Percentiles rank a stretch among this genome's conserved stretches.
Evolutionary conservation across 2,329 filamentous ascomycete species (phyloP).

Genomic region (Pestalotiopsis sp.): DNA sequence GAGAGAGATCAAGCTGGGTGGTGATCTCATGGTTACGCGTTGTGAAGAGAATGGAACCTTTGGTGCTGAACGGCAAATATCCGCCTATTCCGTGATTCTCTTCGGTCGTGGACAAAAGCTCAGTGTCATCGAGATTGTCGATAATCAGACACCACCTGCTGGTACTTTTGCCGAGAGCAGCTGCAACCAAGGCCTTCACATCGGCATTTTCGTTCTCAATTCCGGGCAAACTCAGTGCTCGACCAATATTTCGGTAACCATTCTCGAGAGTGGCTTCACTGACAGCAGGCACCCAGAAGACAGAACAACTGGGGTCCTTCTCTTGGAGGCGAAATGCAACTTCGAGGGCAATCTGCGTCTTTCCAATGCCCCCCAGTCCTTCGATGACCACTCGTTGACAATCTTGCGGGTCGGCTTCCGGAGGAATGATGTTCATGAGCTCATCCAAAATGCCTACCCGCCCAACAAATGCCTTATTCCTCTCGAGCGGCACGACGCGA

Average conservation of each 20-base stretch:
- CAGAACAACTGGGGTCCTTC: slow-evolving; percentile 28
- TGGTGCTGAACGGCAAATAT: slow-evolving; percentile 30
- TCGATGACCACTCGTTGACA: slow-evolving; percentile 25
- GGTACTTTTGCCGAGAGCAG: slow-evolving; percentile 25
- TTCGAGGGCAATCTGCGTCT: slow-evolving; percentile 41
- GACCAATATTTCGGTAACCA: slow-evolving; percentile 35
- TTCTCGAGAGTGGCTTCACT: slow-evolving; percentile 32
- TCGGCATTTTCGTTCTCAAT: slow-evolving; percentile 35
- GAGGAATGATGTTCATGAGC: background rate
- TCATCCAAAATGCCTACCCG: background rate
- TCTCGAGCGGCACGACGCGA: background rate
- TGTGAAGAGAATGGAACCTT: slow-evolving; percentile 33
- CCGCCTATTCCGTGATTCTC: slow-evolving; percentile 2
- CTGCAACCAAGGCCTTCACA: slow-evolving; percentile 36
- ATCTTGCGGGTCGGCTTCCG: background rate
- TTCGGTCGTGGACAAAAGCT: slow-evolving; percentile 27
- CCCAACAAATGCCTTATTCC: slow-evolving; percentile 6
- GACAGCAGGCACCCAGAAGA: slow-evolving; percentile 42
- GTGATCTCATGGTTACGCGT: slow-evolving; percentile 22
- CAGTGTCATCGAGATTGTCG: slow-evolving; percentile 45
- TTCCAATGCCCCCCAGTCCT: slow-evolving; percentile 37
- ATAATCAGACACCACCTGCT: slow-evolving; percentile 43
- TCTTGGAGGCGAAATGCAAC: slow-evolving; percentile 29
- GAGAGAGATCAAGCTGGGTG: background rate
- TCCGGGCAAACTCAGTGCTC: slow-evolving; percentile 25